These are phyloP conservation scores for Acanthamoeba healyi DNA, from an alignment of 208 protist species.

Conservation along the genomic window DNA sequence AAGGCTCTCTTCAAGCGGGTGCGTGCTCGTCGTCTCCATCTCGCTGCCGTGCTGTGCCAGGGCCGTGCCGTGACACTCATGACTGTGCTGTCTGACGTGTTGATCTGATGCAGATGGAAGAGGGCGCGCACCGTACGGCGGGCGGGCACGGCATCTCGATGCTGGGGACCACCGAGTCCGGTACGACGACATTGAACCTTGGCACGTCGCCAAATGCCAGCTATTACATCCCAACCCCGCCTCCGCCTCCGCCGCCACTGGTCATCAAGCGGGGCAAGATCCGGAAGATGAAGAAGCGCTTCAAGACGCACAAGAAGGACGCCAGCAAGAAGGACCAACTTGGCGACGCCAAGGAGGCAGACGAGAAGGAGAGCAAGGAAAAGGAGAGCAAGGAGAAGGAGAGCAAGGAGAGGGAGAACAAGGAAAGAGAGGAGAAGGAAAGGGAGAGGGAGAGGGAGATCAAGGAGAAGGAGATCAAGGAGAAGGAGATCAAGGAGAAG, in stretches of 20 bases:
- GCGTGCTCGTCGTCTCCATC: too few relatives aligned
- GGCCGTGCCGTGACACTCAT: too few relatives aligned
- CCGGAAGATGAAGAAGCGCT: conserved; percentile 50
- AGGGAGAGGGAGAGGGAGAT: neutral
- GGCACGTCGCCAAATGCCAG: neutral
- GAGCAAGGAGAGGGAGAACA: neutral
- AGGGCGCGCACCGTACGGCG: neutral
- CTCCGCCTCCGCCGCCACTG: conserved; percentile 21
- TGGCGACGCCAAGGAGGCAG: neutral
- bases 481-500: neutral
- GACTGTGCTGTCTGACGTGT: too few relatives aligned
- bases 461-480: neutral
- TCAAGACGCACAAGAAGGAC: neutral
- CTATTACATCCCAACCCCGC: conserved; percentile 30
- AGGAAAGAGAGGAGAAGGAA: neutral
- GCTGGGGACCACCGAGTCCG: neutral
- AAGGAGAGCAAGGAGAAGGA: neutral
- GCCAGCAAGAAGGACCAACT: neutral
- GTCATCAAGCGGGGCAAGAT: conserved; percentile 12
- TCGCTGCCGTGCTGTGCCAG: too few relatives aligned
- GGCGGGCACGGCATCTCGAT: neutral
- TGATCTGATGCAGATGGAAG: neutral
- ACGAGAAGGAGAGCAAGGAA: neutral
- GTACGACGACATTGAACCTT: neutral
- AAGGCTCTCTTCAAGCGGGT: conserved; percentile 60